These are phyloP conservation scores for Nicotiana noctiflora DNA, from an alignment of 257 asterid genomes.

Conservation along the genomic window DNA sequence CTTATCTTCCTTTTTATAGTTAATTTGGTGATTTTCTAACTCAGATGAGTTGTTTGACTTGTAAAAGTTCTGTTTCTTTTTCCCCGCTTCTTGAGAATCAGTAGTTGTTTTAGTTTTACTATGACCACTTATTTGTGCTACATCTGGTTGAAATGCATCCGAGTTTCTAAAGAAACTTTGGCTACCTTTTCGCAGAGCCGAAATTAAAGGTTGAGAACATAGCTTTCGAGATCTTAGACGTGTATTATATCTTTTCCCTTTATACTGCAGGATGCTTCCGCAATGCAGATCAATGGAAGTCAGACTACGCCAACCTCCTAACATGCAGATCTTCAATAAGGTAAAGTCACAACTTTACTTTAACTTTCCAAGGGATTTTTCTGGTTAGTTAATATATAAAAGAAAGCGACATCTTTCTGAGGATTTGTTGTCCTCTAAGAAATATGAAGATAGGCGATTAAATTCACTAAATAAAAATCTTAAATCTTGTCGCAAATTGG, in stretches of 20 bases:
- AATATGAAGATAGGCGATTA: not conserved
- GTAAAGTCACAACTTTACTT: not conserved
- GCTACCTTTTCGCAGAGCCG: not conserved
- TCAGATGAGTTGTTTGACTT: not conserved
- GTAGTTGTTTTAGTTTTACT: not conserved
- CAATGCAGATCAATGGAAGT: not conserved
- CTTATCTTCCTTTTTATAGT: not conserved
- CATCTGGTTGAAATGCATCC: not conserved
- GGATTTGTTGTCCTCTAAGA: not conserved
- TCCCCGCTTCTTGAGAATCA: not conserved
- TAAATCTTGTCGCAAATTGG: not conserved
- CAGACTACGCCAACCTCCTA: not conserved
- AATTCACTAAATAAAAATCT: not conserved
- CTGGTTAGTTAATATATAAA: not conserved
- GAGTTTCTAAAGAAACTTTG: not conserved
- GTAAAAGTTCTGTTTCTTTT: not conserved
- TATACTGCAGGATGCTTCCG: conserved; percentile 2
- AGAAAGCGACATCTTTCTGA: not conserved
- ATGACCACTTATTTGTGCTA: not conserved
- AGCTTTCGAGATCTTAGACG: not conserved
- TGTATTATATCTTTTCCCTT: not conserved
- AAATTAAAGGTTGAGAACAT: not conserved
- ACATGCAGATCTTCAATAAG: not conserved
- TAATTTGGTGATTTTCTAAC: not conserved
- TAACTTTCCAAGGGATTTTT: not conserved